Percentiles rank a stretch among this genome's conserved stretches.
Evolutionary conservation across 257 asterid species (phyloP).

Genomic region (Ocimum tenuiflorum): DNA sequence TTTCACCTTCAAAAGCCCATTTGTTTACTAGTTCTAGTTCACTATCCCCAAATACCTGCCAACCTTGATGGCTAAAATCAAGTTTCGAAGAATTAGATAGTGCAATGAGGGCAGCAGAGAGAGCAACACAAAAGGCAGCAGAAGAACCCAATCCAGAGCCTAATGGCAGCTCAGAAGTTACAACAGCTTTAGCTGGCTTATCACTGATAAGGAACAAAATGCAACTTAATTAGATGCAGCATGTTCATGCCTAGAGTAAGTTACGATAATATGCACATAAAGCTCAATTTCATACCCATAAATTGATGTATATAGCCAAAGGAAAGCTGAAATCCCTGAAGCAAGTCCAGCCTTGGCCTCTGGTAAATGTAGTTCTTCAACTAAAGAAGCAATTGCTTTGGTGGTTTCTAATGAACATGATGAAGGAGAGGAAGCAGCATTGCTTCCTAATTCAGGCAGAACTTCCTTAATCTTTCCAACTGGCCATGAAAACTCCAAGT

Average conservation of each 20-base stretch:
- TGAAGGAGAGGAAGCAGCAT: slow-evolving; percentile 47
- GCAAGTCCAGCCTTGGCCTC: slow-evolving; percentile 58
- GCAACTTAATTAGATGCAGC: slow-evolving; percentile 11
- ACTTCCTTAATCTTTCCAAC: slow-evolving; percentile 67
- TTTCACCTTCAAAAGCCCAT: slow-evolving; percentile 98
- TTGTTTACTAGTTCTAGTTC: slow-evolving; percentile 83
- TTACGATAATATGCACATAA: background rate
- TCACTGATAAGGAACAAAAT: slow-evolving; percentile 37
- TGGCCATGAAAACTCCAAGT: slow-evolving; percentile 78
- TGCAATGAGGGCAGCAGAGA: slow-evolving; percentile 77
- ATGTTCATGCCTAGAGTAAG: background rate
- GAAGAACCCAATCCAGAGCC: slow-evolving; percentile 99
- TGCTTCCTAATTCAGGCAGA: slow-evolving; percentile 51
- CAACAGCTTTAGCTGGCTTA: slow-evolving; percentile 78
- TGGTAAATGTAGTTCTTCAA: slow-evolving; percentile 67
- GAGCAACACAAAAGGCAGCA: slow-evolving; percentile 87
- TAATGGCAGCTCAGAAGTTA: slow-evolving; percentile 84
- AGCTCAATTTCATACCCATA: slow-evolving; percentile 50
- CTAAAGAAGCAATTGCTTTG: slow-evolving; percentile 65
- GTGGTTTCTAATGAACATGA: slow-evolving; percentile 66
- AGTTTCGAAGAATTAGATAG: slow-evolving; percentile 53
- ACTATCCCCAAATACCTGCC: slow-evolving; percentile 67
- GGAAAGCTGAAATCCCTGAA: slow-evolving; percentile 80
- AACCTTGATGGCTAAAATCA: slow-evolving; percentile 80
- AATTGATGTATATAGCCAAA: slow-evolving; percentile 78